Percentiles rank a stretch among this genome's conserved stretches.
Evolutionary conservation across 345 rosid species (phyloP).

Genomic region (Hibiscus trionum): DNA sequence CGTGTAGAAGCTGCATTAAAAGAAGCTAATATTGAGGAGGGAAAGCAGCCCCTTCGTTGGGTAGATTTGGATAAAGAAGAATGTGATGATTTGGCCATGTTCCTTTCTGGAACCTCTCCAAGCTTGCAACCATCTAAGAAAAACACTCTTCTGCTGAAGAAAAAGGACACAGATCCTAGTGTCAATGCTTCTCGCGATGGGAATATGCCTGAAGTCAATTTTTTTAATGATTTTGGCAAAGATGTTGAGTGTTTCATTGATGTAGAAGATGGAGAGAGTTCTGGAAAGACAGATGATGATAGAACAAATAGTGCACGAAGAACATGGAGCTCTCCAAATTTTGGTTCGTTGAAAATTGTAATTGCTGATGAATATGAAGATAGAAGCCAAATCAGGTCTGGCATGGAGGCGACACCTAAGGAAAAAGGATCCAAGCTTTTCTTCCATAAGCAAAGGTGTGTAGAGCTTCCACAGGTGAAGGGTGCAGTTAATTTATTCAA

Average conservation of each 20-base stretch:
- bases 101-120: slow-evolving; percentile 57
- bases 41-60: slow-evolving; percentile 64
- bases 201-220: slow-evolving; percentile 19
- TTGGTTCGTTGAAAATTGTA: slow-evolving; percentile 51
- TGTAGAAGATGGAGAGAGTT: slow-evolving; percentile 29
- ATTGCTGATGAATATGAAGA: slow-evolving; percentile 35
- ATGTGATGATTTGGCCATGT: slow-evolving; percentile 71
- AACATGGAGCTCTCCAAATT: slow-evolving; percentile 59
- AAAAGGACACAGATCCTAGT: slow-evolving; percentile 24
- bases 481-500: slow-evolving; percentile 28
- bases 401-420: slow-evolving; percentile 55
- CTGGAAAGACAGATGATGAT: slow-evolving; percentile 31
- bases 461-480: slow-evolving; percentile 30
- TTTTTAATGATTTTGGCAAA: slow-evolving; percentile 26
- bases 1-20: slow-evolving; percentile 51
- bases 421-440: slow-evolving; percentile 50
- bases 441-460: slow-evolving; percentile 48
- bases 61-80: slow-evolving; percentile 71
- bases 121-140: slow-evolving; percentile 21
- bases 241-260: slow-evolving; percentile 31
- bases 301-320: slow-evolving; percentile 36
- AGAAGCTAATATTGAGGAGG: slow-evolving; percentile 46
- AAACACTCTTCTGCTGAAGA: slow-evolving; percentile 22
- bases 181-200: slow-evolving; percentile 23
- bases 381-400: slow-evolving; percentile 19